Base-by-base conservation (phyloP, 2,329 filamentous ascomycete genomes). In the Aspergillus fumigatiaffinis region DNA sequence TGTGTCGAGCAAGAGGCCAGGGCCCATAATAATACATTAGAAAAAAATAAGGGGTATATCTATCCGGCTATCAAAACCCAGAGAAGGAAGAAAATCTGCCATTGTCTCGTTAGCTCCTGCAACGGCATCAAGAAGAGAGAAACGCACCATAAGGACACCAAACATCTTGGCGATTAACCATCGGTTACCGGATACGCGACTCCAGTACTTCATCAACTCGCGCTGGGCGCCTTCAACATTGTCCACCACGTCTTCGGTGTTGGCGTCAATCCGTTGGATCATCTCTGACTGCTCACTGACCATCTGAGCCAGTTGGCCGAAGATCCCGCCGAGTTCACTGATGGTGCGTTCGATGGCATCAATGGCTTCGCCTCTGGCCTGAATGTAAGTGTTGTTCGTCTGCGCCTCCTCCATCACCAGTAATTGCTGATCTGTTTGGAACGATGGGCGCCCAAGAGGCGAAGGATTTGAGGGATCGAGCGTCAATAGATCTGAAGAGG, bases 261-360 rank as follows among this genome's bases (percentile, higher is more conserved):
- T 97, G 63, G 93, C 93, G 68, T 97, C 93, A 70, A 97, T 97
- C 51, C 93, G 84, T 76, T 97, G 91, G 63, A 99, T 96, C 89
- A 96, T 96, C 76, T 97, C 94, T 60, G 90, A 91, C 77, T 99
- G 94, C 74, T 99, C 93, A 55, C 89, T 91, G 29, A 99, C 94
- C 94, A 99, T 97, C 64, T 91, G 87, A 38, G 94, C 93, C 51
- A 99, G 79, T 75, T 99, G 93, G 8, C 92, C 91, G 72, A 97
- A 97, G 60, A 97, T 97, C 14, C 88, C 82, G 28, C 94, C 94
- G 1, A 99, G 81, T 73, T 99, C 94, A 61, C 85, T 87, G 66
- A 99, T 99, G 1, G 94, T 99, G 65, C 90, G 87, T 74, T 99
- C 94, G 59, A 99, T 99, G 4, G 92, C 90, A 71, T 97, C 93